Evolutionary conservation across 495 filamentous ascomycete genomes (phyloP).

Genomic region (Aspergillus panamensis): DNA sequence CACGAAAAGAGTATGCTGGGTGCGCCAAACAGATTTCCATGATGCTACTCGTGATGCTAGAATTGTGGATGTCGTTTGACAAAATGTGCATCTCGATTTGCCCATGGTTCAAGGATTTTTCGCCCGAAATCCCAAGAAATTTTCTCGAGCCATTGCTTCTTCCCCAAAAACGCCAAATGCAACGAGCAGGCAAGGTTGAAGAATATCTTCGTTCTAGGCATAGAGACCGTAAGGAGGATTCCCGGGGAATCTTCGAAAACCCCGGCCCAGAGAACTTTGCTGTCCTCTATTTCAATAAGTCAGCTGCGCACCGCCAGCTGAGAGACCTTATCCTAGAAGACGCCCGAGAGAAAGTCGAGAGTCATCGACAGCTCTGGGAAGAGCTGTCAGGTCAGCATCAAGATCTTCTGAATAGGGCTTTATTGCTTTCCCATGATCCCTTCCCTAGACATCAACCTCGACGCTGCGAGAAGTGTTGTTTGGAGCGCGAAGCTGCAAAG

Average conservation of each 20-base stretch:
- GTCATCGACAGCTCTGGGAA: not conserved
- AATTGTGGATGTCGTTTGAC: conserved; percentile 59
- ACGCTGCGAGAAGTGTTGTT: conserved; percentile 32
- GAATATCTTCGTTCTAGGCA: conserved; percentile 39
- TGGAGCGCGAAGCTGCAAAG: conserved; percentile 19
- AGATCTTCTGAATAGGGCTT: conserved; percentile 23
- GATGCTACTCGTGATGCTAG: conserved; percentile 54
- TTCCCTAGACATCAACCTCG: not conserved
- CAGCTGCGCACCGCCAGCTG: conserved; percentile 36
- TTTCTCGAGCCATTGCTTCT: conserved; percentile 49
- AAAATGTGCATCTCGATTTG: conserved; percentile 38
- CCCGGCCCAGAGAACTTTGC: conserved; percentile 40
- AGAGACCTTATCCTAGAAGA: not conserved
- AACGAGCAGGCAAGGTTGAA: conserved; percentile 45
- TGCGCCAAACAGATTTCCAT: conserved; percentile 50
- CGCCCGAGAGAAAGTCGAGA: not conserved
- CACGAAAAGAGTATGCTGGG: conserved; percentile 29
- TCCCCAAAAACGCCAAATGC: conserved; percentile 44
- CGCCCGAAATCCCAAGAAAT: conserved; percentile 40
- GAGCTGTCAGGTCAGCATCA: conserved; percentile 7
- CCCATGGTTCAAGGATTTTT: conserved; percentile 47
- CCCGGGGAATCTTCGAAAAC: conserved; percentile 31
- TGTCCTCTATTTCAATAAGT: conserved; percentile 48
- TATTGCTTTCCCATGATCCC: conserved; percentile 14
- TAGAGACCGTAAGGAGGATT: conserved; percentile 12